Evolutionary conservation across 176 grass and related monocot genomes (phyloP).

Genomic region (Oryza rufipogon): DNA sequence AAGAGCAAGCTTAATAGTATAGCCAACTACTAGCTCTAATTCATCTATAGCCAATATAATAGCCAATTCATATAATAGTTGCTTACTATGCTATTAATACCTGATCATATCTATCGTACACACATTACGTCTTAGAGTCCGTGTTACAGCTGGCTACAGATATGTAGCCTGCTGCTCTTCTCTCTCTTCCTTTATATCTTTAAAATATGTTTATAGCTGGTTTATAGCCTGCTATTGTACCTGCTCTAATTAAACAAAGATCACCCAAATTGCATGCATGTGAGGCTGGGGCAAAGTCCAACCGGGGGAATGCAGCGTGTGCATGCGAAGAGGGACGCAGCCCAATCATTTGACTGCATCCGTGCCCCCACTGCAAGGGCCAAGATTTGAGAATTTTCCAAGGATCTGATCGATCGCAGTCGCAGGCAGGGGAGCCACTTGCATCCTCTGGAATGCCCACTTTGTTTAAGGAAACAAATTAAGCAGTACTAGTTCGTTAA

Average conservation of each 20-base stretch:
- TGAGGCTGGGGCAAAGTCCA: slow-evolving; percentile 11
- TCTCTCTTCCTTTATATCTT: no score
- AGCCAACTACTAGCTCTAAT: no score
- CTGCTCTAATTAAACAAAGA: not conserved
- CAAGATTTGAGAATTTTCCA: slow-evolving; percentile 37
- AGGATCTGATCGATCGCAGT: slow-evolving; percentile 13
- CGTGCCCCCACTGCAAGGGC: not conserved
- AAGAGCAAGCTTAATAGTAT: no score
- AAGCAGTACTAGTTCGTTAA: not conserved
- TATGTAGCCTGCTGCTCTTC: no score
- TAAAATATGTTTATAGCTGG: no score
- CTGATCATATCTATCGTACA: no score
- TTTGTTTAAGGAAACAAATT: not conserved
- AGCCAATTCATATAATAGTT: no score
- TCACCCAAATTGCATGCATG: not conserved
- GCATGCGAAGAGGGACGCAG: not conserved
- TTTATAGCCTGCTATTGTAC: no score
- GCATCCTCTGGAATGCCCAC: not conserved
- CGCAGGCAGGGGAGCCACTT: not conserved
- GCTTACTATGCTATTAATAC: no score
- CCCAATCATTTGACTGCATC: slow-evolving; percentile 47
- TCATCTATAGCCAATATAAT: no score
- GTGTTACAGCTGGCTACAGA: no score
- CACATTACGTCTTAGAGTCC: no score
- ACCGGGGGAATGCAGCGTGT: not conserved